A percentile compares a stretch with the other conserved stretches of the same genome.
These are phyloP conservation scores for Botrytis elliptica DNA, from an alignment of 2,329 filamentous ascomycete genomes.

Conservation along the genomic window DNA sequence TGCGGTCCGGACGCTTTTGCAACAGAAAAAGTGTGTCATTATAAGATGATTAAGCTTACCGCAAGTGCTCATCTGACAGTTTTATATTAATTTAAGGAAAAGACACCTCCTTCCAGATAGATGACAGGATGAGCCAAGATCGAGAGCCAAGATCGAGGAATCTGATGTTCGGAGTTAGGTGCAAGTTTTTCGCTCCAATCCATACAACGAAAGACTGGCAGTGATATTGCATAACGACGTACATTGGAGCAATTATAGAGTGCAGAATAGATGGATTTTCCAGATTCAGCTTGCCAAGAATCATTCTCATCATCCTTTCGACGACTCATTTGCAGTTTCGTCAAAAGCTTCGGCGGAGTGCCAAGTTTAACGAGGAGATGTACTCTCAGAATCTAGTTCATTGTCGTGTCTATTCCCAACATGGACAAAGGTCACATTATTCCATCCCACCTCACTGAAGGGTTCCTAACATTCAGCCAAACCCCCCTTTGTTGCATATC, in stretches of 20 bases:
- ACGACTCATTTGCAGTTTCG: neutral
- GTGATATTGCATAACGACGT: neutral
- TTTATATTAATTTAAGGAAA: neutral
- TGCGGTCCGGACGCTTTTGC: neutral
- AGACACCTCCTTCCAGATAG: neutral
- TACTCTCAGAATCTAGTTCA: neutral
- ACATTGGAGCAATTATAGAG: neutral
- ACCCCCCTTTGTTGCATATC: neutral
- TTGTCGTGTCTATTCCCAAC: neutral
- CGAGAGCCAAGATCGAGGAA: neutral
- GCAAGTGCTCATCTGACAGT: constrained; percentile 8
- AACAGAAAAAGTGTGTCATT: neutral
- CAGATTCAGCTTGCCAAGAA: neutral
- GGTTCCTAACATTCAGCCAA: neutral
- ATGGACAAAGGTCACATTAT: neutral
- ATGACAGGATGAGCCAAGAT: neutral
- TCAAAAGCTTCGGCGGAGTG: neutral
- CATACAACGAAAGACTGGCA: neutral
- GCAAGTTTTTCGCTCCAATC: neutral
- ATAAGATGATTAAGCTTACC: neutral
- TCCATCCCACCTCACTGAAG: neutral
- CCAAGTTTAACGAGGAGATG: neutral
- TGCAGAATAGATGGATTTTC: neutral
- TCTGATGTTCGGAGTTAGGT: neutral
- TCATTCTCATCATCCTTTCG: neutral